Conservation (phyloP, 192 early-diverging fungal genomes). For the Linnemannia zychae region DNA sequence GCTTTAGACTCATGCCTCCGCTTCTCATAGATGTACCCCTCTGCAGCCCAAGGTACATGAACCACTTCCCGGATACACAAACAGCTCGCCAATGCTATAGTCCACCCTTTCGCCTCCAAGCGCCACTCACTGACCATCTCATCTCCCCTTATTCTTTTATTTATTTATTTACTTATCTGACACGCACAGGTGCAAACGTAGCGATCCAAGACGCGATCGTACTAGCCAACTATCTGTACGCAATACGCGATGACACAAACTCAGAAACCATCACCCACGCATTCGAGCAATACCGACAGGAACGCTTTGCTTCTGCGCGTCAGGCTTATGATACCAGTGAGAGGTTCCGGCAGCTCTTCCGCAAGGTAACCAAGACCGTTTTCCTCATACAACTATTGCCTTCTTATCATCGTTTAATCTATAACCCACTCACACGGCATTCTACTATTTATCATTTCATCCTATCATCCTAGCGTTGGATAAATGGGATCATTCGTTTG, state of each 20-base stretch:
- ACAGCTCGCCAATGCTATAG: background rate
- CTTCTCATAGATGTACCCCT: slow-evolving; percentile 9
- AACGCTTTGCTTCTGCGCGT: background rate
- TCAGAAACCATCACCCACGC: background rate
- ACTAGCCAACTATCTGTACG: slow-evolving; percentile 5
- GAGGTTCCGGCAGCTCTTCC: slow-evolving; percentile 13
- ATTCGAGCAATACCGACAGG: slow-evolving; percentile 8
- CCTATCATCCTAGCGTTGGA: background rate
- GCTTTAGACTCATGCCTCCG: background rate
- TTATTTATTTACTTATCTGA: too few species aligned
- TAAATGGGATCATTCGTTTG: slow-evolving; percentile 1
- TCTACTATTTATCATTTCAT: too few species aligned
- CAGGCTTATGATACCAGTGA: slow-evolving; percentile 17
- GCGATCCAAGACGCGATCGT: slow-evolving; percentile 28
- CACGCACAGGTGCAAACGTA: slow-evolving; percentile 16
- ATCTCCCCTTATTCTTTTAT: background rate
- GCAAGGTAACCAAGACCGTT: slow-evolving; percentile 1
- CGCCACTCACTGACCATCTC: background rate
- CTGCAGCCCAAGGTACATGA: slow-evolving; percentile 16
- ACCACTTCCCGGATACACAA: too few species aligned
- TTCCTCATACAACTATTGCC: background rate
- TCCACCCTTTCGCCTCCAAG: background rate
- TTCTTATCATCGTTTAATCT: background rate
- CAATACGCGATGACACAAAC: background rate
- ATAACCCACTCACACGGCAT: too few species aligned